Base-by-base conservation (phyloP, 176 grass and related monocot genomes). In the Dendrocalamus sinicus region DNA sequence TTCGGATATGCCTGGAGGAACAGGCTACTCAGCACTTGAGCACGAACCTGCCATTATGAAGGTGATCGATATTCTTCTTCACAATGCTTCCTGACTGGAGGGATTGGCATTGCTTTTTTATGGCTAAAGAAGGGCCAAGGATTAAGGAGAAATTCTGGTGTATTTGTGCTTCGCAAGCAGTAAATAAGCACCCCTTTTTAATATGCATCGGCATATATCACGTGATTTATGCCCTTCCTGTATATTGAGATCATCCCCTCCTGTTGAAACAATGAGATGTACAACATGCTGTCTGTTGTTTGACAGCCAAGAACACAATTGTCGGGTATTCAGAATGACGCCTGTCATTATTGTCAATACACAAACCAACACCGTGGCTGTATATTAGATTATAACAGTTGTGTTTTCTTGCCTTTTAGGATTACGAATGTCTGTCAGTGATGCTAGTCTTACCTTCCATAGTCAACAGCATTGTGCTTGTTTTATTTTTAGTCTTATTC, bases 1-100 rank as follows among this genome's bases (percentile, higher is more conserved):
- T 85, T 97, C 47, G 91, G 86, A 12, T 95, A 97, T 10, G 92
- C 95, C 75, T 90, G 95, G 82, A 93, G 90, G 91, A 95, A 91
- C 63, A 98, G 95, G 75, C 71, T 98, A 79, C 86, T 98, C 28
- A 90, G 91, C 54, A 84, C 91, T 46, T 98, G 87, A 94, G 83
- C 54, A 63, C 12, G 48, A 52, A 43, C 86, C 77, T 83, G 17
- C 26, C 48, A 66, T 9, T 51, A 45, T 41, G 19, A 26, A 8
- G 26, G n/a, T 61, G 52, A 65, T 17, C 40, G 4, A 3, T 19
- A 28, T 43, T 52, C 2, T 9, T 64, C n/a, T 64, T 86, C 3
- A 10, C 16, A 73, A 53, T 78, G 40, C 11, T 58, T 55, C 0
- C 45, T 84, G 28, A 19, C 43, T 51, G 44, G 17, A 32, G 9